Evolutionary conservation across 2,329 filamentous ascomycete genomes (phyloP).

Genomic region (Calycina herbarum): DNA sequence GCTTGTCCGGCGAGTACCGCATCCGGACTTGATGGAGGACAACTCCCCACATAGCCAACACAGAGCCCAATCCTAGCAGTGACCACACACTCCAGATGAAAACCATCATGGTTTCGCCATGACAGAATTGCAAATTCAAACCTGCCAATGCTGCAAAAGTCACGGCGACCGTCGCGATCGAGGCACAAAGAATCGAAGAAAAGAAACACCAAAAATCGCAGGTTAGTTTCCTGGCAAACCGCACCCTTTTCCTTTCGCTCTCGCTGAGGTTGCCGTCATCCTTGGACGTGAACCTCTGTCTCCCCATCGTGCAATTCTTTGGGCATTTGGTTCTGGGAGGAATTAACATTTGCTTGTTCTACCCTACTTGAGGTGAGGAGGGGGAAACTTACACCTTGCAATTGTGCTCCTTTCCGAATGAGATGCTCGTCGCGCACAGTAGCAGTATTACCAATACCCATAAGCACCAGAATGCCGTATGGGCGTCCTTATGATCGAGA

Average conservation of each 20-base stretch:
- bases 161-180: constrained; percentile 25
- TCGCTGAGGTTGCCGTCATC: no score
- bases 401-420: neutral
- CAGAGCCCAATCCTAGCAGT: constrained; percentile 55
- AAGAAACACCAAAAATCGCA: neutral
- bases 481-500: neutral
- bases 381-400: neutral
- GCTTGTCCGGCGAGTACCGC: neutral
- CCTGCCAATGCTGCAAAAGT: constrained; percentile 51
- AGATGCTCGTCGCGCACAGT: neutral
- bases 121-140: constrained; percentile 46
- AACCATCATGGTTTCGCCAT: constrained; percentile 56
- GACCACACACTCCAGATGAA: constrained; percentile 36
- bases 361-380: neutral
- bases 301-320: neutral
- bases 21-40: constrained; percentile 42
- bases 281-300: neutral
- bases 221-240: neutral
- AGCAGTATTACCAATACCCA: neutral
- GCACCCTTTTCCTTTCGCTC: no score
- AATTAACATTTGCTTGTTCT: neutral
- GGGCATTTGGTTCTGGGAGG: neutral
- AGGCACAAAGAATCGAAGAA: neutral
- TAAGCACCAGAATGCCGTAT: neutral
- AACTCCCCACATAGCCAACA: constrained; percentile 57